These are phyloP conservation scores for Dryas alaskensis DNA, from an alignment of 306 rosid genomes.

Conservation along the genomic window DNA sequence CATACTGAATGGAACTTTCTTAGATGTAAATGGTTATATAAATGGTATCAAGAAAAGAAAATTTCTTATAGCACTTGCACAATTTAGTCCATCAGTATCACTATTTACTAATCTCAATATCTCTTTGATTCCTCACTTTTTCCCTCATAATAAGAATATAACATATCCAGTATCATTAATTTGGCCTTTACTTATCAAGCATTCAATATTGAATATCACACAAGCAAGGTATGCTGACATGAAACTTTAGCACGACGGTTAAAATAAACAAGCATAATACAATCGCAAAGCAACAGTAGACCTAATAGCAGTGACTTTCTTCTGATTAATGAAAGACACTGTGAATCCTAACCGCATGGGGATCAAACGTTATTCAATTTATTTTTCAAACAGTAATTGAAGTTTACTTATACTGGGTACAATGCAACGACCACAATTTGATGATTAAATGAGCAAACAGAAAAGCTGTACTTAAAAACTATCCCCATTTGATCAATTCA, in stretches of 20 bases:
- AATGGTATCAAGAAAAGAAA: neutral
- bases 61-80: neutral
- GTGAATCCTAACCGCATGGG: neutral
- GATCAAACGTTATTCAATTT: neutral
- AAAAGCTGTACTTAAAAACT: neutral
- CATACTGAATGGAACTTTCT: neutral
- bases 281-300: neutral
- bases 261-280: neutral
- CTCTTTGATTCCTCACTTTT: neutral
- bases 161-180: neutral
- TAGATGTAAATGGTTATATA: slow-evolving; percentile 1
- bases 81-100: neutral
- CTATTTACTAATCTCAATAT: neutral
- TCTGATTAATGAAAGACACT: neutral
- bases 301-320: neutral
- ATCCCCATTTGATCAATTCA: neutral
- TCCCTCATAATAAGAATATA: neutral
- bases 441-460: neutral
- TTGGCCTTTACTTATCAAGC: neutral
- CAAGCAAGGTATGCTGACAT: neutral
- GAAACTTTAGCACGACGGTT: neutral
- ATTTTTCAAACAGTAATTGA: neutral
- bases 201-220: neutral
- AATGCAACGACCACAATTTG: neutral
- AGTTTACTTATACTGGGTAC: neutral